phyloP scores from a whole-genome alignment of 768 basidiomycete genomes.

The Termitomyces sp. region DNA sequence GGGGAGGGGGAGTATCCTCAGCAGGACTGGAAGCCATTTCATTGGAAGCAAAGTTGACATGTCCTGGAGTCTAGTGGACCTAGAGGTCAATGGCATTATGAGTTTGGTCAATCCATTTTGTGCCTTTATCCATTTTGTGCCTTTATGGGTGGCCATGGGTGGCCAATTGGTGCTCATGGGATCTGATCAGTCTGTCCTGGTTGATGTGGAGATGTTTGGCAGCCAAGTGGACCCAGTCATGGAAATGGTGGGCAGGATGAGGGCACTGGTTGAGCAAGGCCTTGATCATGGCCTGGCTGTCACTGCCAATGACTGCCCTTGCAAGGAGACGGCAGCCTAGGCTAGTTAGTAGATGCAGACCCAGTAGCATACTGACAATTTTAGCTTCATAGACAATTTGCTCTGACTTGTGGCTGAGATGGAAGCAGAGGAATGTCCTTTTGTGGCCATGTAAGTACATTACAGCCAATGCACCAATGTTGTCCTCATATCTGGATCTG shows the following conservation, averaged over 20 bases:
- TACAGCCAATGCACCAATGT: conserved; percentile 10
- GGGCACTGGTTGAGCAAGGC: too few species aligned
- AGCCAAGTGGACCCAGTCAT: not conserved
- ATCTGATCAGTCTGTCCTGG: not conserved
- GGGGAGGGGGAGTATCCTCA: too few species aligned
- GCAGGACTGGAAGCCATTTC: too few species aligned
- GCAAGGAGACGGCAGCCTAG: not conserved
- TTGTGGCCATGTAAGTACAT: not conserved
- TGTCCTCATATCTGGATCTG: conserved; percentile 11
- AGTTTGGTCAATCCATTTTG: not conserved
- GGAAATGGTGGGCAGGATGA: conserved; percentile 10
- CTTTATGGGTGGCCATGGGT: too few species aligned
- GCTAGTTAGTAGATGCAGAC: too few species aligned
- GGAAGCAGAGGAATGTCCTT: not conserved
- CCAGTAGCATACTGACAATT: not conserved
- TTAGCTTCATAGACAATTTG: conserved; percentile 7
- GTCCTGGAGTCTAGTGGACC: conserved; percentile 9
- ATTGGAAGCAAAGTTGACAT: too few species aligned
- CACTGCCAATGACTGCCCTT: not conserved
- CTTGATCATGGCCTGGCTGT: too few species aligned
- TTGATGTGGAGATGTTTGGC: conserved; percentile 6
- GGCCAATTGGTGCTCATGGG: not conserved
- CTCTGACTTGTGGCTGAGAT: not conserved
- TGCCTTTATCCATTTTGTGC: too few species aligned
- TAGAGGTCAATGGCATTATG: not conserved